Conservation (phyloP, 2,329 filamentous ascomycete species). For the Magnaporthales sp. region DNA sequence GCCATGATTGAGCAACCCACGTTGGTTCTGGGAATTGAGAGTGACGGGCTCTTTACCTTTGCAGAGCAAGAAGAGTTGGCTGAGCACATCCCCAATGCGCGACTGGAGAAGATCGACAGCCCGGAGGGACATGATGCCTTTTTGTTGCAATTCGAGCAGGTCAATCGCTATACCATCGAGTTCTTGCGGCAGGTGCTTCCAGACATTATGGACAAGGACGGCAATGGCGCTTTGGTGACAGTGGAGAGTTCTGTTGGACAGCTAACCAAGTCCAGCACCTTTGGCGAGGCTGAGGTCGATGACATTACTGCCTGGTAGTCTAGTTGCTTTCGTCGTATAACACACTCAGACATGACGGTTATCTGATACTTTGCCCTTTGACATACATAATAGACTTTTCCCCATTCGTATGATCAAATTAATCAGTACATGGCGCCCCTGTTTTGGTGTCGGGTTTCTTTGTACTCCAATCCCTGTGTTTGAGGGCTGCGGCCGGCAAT, state of each 20-base stretch:
- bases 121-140: conserved; percentile 96
- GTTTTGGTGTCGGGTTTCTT: not conserved
- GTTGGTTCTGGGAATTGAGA: conserved; percentile 88
- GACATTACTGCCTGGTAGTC: conserved; percentile 89
- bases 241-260: conserved; percentile 43
- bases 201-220: conserved; percentile 71
- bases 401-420: not conserved
- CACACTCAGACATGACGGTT: too few species aligned
- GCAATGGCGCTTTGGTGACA: conserved; percentile 32
- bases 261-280: conserved; percentile 79
- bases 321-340: not conserved
- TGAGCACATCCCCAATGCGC: conserved; percentile 66
- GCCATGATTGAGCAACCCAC: conserved; percentile 79
- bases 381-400: not conserved
- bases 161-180: conserved; percentile 76
- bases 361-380: not conserved
- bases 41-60: conserved; percentile 92
- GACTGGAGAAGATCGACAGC: conserved; percentile 80
- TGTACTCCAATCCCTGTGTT: not conserved
- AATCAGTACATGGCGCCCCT: too few species aligned
- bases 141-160: conserved; percentile 92
- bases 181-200: conserved; percentile 79
- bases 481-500: not conserved
- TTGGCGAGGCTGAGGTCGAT: conserved; percentile 91
- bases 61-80: conserved; percentile 93